Percentiles rank a stretch among this genome's conserved stretches.
These are phyloP conservation scores for Thymus mandschuricus DNA, from an alignment of 257 asterid genomes.

Conservation along the genomic window DNA sequence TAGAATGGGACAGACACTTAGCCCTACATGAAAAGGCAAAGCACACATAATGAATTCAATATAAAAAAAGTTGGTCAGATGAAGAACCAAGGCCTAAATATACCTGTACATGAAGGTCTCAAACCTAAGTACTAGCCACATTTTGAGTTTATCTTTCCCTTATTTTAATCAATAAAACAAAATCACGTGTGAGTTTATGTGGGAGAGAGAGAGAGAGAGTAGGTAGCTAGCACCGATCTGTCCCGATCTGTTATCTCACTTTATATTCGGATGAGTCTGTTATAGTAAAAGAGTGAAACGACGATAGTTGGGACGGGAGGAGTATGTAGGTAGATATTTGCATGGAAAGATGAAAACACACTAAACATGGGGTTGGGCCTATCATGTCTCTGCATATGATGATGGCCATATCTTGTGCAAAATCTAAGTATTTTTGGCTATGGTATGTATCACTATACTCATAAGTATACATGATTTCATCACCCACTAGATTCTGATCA, in stretches of 20 bases:
- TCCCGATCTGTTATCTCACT: too few relatives aligned
- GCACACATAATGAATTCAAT: neutral
- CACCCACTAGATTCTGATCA: neutral
- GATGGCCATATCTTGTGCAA: slow-evolving; percentile 49
- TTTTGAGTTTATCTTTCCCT: neutral
- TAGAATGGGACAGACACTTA: slow-evolving; percentile 41
- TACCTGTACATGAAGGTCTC: slow-evolving; percentile 18
- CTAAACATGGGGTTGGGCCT: slow-evolving; percentile 43
- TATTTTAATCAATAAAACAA: too few relatives aligned
- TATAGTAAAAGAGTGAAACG: too few relatives aligned
- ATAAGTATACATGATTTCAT: neutral
- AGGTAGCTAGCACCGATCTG: too few relatives aligned
- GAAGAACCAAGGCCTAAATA: slow-evolving; percentile 27
- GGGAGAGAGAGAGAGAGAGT: too few relatives aligned
- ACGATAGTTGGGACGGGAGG: too few relatives aligned
- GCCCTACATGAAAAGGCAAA: slow-evolving; percentile 43
- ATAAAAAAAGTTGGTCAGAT: slow-evolving; percentile 30
- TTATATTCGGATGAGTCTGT: too few relatives aligned
- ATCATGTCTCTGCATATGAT: slow-evolving; percentile 45
- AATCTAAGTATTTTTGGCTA: slow-evolving; percentile 44
- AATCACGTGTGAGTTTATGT: too few relatives aligned
- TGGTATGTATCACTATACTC: neutral
- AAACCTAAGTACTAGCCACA: neutral
- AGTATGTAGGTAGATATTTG: too few relatives aligned
- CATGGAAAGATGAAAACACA: too few relatives aligned